Base-by-base conservation (phyloP, 306 rosid species). In the Gastrolobium bilobum region DNA sequence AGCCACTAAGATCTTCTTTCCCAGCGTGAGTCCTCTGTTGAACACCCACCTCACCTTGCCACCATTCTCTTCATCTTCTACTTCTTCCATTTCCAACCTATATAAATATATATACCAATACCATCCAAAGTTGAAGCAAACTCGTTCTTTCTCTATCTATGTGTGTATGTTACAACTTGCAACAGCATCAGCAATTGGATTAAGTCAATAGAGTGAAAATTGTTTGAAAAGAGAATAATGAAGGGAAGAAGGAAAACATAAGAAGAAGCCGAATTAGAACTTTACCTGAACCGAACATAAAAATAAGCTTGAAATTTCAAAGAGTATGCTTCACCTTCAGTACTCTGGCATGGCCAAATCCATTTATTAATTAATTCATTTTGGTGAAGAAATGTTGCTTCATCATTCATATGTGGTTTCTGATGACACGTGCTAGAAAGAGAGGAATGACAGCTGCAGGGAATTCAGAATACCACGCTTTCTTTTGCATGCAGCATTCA, bases 41-140 rank as follows among this genome's bases (percentile, higher is more conserved):
- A 86, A 72, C 7, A 84, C 39, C 87, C 89, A 83, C 4, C 83
- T 60, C 81, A 56, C 52, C 59, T 76, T 83, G 6, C 80, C 67
- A 61, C 74, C 47, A 60, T 11, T 39, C 75, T 88, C 91, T 70
- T 73, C 89, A 62, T 76, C 82, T 43, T 78, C 85, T 3, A 69
- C 52, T 8, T 81, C 89, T 81, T 82, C 86, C 87, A 90, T 82
- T 79, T 82, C 88, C 97, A 92, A 90, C 76, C 87, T 87, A 77
- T 30, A 31, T 2, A 10, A 10, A 29, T 26, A 54, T 9, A 20
- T 7, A 76, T n/a, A 20, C 7, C 30, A n/a, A 13, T 0, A 69
- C 7, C 26, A 66, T 61, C 14, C 10, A 68, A 66, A 47, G 13
- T 42, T 66, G 30, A 52, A 76, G 9, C 3, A 29, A 65, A 77